Evolutionary conservation across 1,284 basidiomycete genomes (phyloP).

Genomic region (Puccinia hordei): DNA sequence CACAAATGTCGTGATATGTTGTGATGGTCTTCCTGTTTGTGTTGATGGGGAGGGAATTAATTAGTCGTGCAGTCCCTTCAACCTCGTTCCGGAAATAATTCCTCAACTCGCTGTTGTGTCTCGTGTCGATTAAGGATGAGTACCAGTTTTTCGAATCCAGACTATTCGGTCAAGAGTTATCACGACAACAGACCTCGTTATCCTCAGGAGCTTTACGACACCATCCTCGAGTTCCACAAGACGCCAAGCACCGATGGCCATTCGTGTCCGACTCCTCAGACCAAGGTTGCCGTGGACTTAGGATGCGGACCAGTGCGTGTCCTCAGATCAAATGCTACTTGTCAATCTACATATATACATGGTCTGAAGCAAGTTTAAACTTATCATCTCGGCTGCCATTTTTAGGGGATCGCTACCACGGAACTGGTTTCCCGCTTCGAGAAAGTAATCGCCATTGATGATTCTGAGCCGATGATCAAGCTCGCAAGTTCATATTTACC

Average conservation of each 20-base stretch:
- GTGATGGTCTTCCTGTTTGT: too few relatives aligned
- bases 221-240: constrained; percentile 33
- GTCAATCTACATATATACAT: background rate
- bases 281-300: constrained; percentile 22
- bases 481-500: constrained; percentile 2
- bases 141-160: constrained; percentile 2
- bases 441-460: constrained; percentile 38
- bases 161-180: constrained; percentile 20
- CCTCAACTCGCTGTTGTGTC: too few relatives aligned
- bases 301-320: constrained; percentile 38
- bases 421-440: constrained; percentile 27
- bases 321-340: too few relatives aligned
- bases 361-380: background rate
- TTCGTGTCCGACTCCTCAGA: background rate
- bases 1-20: too few relatives aligned
- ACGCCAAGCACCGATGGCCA: background rate
- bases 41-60: too few relatives aligned
- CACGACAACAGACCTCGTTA: constrained; percentile 32
- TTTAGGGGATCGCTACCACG: constrained; percentile 35
- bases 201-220: constrained; percentile 15
- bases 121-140: constrained; percentile 15
- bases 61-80: too few relatives aligned
- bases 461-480: constrained; percentile 25
- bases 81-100: too few relatives aligned
- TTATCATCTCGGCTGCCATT: background rate